Percentiles rank a stretch among this genome's conserved stretches.
These are phyloP conservation scores for Solanum chilense DNA, from an alignment of 257 asterid species.

Conservation along the genomic window DNA sequence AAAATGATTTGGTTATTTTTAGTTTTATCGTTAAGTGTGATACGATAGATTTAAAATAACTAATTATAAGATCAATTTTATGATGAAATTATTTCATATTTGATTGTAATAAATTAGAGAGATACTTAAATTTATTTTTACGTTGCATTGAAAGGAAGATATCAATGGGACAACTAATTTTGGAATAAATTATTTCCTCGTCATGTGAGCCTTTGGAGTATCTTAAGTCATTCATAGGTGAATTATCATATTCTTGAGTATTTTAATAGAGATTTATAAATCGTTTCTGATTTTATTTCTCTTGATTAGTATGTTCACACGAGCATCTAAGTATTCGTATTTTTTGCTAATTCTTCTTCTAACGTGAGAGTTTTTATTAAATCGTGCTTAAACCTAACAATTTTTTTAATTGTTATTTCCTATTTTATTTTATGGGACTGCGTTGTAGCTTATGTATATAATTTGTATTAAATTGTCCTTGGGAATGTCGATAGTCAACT, in stretches of 20 bases:
- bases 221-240: not conserved
- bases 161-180: too few relatives aligned
- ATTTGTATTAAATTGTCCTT: not conserved
- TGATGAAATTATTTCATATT: not conserved
- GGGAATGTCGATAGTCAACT: not conserved
- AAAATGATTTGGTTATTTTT: not conserved
- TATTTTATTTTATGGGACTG: not conserved
- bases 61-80: not conserved
- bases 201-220: not conserved
- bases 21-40: not conserved
- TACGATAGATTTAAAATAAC: not conserved
- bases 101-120: not conserved
- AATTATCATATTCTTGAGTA: not conserved
- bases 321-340: not conserved
- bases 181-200: not conserved
- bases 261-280: rapidly evolving
- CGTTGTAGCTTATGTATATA: not conserved
- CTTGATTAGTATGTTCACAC: not conserved
- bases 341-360: not conserved
- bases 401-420: not conserved
- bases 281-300: not conserved
- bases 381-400: not conserved
- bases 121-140: too few relatives aligned
- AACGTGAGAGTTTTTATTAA: not conserved
- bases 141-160: not conserved